These are phyloP conservation scores for Lecanicillium sp. DNA, from an alignment of 2,329 filamentous ascomycete genomes.

Conservation along the genomic window DNA sequence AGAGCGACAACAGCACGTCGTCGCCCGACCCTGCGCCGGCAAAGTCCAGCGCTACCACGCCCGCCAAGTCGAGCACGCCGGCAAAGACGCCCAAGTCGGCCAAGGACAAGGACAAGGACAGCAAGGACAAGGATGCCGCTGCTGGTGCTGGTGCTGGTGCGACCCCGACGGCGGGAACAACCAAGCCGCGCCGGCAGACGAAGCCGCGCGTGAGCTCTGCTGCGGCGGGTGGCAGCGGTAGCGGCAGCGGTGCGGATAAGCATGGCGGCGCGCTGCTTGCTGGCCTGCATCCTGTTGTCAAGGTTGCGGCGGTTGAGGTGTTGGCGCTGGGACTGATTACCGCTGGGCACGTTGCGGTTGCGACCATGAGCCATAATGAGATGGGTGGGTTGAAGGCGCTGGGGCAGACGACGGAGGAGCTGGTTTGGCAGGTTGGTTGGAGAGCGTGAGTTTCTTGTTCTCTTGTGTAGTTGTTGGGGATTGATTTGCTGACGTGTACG, in stretches of 20 bases:
- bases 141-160: too few relatives aligned
- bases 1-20: slow-evolving; percentile 6
- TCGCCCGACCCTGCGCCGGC: slow-evolving; percentile 4
- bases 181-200: slow-evolving; percentile 8
- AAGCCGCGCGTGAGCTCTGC: neutral
- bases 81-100: neutral
- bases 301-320: slow-evolving; percentile 45
- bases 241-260: neutral
- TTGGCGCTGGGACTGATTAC: slow-evolving; percentile 56
- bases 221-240: neutral
- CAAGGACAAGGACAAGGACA: slow-evolving; percentile 4
- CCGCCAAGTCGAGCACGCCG: slow-evolving; percentile 1
- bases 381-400: slow-evolving; percentile 58
- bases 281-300: slow-evolving; percentile 17
- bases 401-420: slow-evolving; percentile 54
- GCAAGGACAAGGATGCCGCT: slow-evolving; percentile 7
- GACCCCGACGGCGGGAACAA: neutral
- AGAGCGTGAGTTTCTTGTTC: slow-evolving; percentile 39
- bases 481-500: slow-evolving; percentile 3
- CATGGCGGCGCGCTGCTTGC: neutral
- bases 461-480: neutral
- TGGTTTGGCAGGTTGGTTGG: slow-evolving; percentile 46
- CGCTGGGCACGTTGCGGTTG: slow-evolving; percentile 61
- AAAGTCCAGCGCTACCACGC: neutral
- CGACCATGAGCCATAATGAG: slow-evolving; percentile 55